Base-by-base conservation (phyloP, 164 flowering plant species). In the Liquidambar formosana region DNA sequence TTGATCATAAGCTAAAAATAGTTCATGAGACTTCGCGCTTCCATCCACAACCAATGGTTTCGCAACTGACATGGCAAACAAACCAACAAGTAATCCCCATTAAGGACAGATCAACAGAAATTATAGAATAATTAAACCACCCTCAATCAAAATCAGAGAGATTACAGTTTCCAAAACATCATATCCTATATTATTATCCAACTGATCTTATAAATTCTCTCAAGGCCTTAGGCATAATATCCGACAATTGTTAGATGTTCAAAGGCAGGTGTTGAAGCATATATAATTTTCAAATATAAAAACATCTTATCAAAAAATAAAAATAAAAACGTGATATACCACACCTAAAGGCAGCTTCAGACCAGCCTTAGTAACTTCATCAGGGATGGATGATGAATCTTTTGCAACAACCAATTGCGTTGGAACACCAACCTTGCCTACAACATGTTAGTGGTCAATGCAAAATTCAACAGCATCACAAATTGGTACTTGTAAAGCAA, bases 361-460 rank as follows among this genome's bases (percentile, higher is more conserved):
- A 49, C 93, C 93, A 57, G 93, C 88, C 82, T 81, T 84, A 38
- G 73, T 33, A 70, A 90, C 95, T 68, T 79, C 89, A 79, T 75
- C 83, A 56, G 96, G 86, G 19, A 88, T 88, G 8, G 88, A 82
- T 54, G 69, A 71, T 68, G 89, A 79, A 75, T 93, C 90, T 72
- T 77, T 83, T 19, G 67, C 73, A 18, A 92, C 72, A 67, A 89
- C 86, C 80, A 92, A 77, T 71, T 92, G 97, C 76, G 72, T 84
- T 3, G 97, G 97, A 66, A 89, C 87, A 57, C 80, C 76, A 74
- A 92, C 89, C 67, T 71, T 86, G 44, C 97, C 97, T 92, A 64
- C 74, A 75, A 63, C 12, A 65, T 5, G 5, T 49, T 23, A 23
- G 2, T 10, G 1, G 54, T 53, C 68, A 64, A 46, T 15, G 6